These are phyloP conservation scores for Coemansia sp. DNA, from an alignment of 192 early-diverging fungal genomes.

Conservation along the genomic window DNA sequence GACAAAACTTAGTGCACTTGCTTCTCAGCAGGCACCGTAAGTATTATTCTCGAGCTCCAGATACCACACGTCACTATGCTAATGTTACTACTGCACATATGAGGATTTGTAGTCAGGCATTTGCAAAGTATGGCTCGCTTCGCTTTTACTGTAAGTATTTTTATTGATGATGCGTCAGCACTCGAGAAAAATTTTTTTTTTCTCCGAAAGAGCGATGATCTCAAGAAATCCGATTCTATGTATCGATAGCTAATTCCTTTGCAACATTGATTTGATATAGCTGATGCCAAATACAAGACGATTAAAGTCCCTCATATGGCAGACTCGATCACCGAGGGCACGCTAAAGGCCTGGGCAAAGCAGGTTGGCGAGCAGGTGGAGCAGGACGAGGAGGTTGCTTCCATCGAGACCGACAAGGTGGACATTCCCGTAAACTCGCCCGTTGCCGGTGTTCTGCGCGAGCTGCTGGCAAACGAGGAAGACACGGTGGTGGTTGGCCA, in stretches of 20 bases:
- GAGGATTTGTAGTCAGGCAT: constrained; percentile 24
- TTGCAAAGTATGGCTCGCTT: constrained; percentile 25
- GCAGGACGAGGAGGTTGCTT: constrained; percentile 93
- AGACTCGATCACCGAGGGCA: constrained; percentile 98
- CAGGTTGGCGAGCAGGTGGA: constrained; percentile 94
- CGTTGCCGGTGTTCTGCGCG: constrained; percentile 82
- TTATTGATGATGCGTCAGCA: background rate
- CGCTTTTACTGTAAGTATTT: constrained; percentile 50
- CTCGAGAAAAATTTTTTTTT: background rate
- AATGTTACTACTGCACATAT: too few species aligned
- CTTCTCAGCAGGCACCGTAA: constrained; percentile 45
- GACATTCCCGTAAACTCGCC: constrained; percentile 98
- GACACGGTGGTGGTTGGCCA: constrained; percentile 87
- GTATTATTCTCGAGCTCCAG: background rate
- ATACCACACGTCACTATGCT: too few species aligned
- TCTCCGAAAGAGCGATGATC: constrained; percentile 6
- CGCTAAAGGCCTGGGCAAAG: constrained; percentile 93
- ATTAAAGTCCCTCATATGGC: constrained; percentile 96
- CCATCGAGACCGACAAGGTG: constrained; percentile 99
- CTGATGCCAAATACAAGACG: constrained; percentile 53
- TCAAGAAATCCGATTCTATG: too few species aligned
- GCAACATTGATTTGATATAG: constrained; percentile 14
- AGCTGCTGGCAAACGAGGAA: constrained; percentile 79
- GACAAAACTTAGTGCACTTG: constrained; percentile 28
- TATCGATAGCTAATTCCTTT: too few species aligned